Base-by-base conservation (phyloP, 345 rosid genomes). In the Crucihimalaya himalaica region DNA sequence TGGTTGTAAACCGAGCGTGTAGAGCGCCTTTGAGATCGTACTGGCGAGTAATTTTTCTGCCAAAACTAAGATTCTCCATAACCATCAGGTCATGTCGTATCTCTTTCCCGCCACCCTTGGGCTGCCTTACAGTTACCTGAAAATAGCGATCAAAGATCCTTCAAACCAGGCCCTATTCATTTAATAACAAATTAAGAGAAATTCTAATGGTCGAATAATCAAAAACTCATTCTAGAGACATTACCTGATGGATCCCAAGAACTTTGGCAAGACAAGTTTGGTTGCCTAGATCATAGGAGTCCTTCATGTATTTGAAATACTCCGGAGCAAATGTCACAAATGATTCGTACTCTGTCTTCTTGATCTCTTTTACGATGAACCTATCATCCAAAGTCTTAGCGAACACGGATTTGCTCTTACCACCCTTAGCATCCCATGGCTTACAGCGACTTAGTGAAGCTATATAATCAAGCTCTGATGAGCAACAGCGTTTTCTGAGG, bases 201-300 rank as follows among this genome's bases (percentile, higher is more conserved):
- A 9, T 40, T 53, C 4, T 63, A 42, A 35, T 4, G 11, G 34
- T 46, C 5, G 10, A 18, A 48, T 60, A 29, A 27, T 51, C 19
- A 58, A 58, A 37, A 66, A 10, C 29, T 58, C 54, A 66, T 14
- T 75, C 0, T 39, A 20, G 37, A 59, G 21, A 15, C 34, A 63
- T 13, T 52, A 92, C 99, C 98, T 95, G 98, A 86, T 90, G 84
- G 70, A 95, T 92, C 52, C 99, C 99, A 39, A 95, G 85, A 78
- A 95, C 89, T 85, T 95, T 95, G 21, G 99, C 96, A 37, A 95
- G 97, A 70, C 97, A 95, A 47, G 99, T 90, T 81, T 90, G 98
- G 81, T 88, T 90, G 71, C 96, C 91, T 45, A 69, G 72, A 61
- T 85, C 86, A 79, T 80, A 90, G 4, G 96, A 90, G 57, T 85